A percentile compares a stretch with the other conserved stretches of the same genome.
phyloP scores from a whole-genome alignment of 1,284 basidiomycete genomes.

The Fistulinella cinereoalba region DNA sequence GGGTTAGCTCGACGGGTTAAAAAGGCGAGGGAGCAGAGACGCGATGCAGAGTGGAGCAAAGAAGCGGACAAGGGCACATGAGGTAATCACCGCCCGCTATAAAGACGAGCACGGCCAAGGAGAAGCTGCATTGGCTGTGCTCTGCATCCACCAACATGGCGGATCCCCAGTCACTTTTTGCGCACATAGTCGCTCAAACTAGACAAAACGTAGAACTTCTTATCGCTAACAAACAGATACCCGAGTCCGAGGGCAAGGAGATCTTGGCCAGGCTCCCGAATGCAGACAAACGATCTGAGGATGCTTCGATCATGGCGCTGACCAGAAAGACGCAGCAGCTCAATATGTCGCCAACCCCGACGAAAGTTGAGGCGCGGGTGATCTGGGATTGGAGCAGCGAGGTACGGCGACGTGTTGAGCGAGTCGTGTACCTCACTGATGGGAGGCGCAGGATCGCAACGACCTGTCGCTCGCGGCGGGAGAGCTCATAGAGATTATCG shows the following conservation, averaged over 20 bases:
- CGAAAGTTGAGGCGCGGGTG: conserved; percentile 30
- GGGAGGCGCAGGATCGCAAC: conserved; percentile 46
- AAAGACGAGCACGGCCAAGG: neutral
- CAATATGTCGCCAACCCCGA: conserved; percentile 22
- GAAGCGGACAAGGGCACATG: neutral
- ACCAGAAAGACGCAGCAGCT: conserved; percentile 25
- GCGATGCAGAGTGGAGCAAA: no score
- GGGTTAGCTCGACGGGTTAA: no score
- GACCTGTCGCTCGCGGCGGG: conserved; percentile 36
- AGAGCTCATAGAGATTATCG: conserved; percentile 37
- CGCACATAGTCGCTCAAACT: conserved; percentile 61
- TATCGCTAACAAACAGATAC: conserved; percentile 55
- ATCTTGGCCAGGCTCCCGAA: conserved; percentile 53
- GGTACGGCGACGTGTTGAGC: conserved; percentile 14
- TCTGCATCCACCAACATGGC: conserved; percentile 15
- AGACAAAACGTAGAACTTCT: conserved; percentile 66
- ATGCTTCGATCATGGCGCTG: conserved; percentile 21
- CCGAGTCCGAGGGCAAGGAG: conserved; percentile 49
- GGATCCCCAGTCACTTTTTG: conserved; percentile 20
- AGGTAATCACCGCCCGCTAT: neutral
- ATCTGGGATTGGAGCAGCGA: conserved; percentile 33
- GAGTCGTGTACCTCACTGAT: conserved; percentile 11
- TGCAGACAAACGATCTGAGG: conserved; percentile 2
- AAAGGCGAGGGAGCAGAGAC: neutral
- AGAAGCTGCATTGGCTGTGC: neutral